Evolutionary conservation across 1,284 basidiomycete genomes (phyloP).

Genomic region (Sporisorium scitamineum): DNA sequence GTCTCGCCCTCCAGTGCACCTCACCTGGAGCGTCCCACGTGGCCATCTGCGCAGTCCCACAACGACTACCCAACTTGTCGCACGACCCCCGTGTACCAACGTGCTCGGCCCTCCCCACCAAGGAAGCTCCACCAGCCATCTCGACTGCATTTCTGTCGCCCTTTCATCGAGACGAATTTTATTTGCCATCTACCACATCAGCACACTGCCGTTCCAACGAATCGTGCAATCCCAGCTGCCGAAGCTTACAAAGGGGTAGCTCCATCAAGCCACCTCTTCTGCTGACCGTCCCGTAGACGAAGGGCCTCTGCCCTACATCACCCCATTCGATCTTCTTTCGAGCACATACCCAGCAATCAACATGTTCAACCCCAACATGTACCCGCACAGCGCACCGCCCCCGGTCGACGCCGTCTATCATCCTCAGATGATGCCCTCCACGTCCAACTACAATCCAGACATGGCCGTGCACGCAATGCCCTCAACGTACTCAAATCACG

Average conservation of each 20-base stretch:
- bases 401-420: constrained; percentile 25
- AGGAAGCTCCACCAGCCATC: background rate
- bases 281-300: background rate
- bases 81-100: too few species aligned
- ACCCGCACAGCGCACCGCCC: constrained; percentile 14
- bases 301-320: constrained; percentile 1
- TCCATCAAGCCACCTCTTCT: background rate
- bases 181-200: too few species aligned
- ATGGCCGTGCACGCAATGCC: constrained; percentile 11
- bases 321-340: background rate
- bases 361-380: constrained; percentile 25
- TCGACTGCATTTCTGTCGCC: background rate
- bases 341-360: background rate
- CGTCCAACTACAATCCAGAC: constrained; percentile 15
- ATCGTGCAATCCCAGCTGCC: background rate
- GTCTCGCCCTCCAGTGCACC: background rate
- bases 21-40: background rate
- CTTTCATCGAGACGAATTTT: too few species aligned
- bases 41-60: background rate
- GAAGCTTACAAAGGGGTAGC: background rate
- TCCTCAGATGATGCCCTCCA: constrained; percentile 19
- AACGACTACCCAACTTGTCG: background rate
- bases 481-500: constrained; percentile 13
- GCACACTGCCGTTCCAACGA: background rate
- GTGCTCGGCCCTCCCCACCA: background rate